Evolutionary conservation across 163 green algal species (phyloP), one percentile per base, ranked within the genome.

Genomic region (Coccomyxa subellipsoidea): DNA sequence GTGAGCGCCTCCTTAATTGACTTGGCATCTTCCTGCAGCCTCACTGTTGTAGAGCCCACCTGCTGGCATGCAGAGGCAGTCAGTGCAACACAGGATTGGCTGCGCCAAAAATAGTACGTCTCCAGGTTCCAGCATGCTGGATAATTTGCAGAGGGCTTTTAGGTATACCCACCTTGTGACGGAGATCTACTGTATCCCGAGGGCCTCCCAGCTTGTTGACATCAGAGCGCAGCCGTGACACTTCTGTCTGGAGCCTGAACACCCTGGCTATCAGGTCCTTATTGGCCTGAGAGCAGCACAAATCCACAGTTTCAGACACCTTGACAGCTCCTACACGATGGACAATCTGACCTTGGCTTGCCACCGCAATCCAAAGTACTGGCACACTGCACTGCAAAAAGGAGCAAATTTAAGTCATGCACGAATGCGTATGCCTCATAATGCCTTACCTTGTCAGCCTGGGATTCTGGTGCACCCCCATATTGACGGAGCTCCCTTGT

Each of bases 141-240:
- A n/a, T n/a, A n/a, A n/a, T n/a, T n/a, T n/a, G n/a, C n/a, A n/a
- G n/a, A n/a, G n/a, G n/a, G n/a, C n/a, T n/a, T n/a, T n/a, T n/a
- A n/a, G n/a, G n/a, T n/a, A n/a, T n/a, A n/a, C n/a, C n/a, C n/a
- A 92, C 77, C 71, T 83, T 82, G 27, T 85, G 81, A 18, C 88
- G 86, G 40, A 91, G 81, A 18, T 89, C 81, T 6, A 82, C 37
- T 12, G 90, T 91, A 70, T 92, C 89, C 0, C 47, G n/a, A 27
- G 77, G 9, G 38, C 54, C 4, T 38, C 87, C 87, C 38, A 93
- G 80, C 8, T 78, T 81, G 72, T 82, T 77, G 29, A 92, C 88
- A 77, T 89, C 85, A 32, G 88, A 82, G 12, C 79, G 82, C 37
- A 91, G 38, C 3, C 89, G 82, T 47, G 59, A 78, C 0, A 88